Percentiles rank a stretch among this genome's conserved stretches.
These are phyloP conservation scores for Thelonectria blattea DNA, from an alignment of 2,329 filamentous ascomycete genomes.

Conservation along the genomic window DNA sequence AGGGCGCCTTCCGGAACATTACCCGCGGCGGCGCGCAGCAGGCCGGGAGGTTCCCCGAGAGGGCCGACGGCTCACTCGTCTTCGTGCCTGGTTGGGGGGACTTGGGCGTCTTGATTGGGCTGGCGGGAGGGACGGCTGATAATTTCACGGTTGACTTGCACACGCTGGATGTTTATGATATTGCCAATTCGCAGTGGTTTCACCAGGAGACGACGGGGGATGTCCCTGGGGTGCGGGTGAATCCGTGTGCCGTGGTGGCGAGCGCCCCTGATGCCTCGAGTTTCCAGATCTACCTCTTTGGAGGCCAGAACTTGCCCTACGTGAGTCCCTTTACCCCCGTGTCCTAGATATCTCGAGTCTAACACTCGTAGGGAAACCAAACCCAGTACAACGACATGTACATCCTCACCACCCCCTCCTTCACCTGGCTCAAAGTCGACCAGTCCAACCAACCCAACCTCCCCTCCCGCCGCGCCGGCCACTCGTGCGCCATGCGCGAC, in stretches of 20 bases:
- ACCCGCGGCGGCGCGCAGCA: constrained; percentile 76
- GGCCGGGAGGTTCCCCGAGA: constrained; percentile 69
- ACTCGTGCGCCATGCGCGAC: constrained; percentile 63
- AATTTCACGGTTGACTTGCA: constrained; percentile 65
- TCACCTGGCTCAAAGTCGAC: constrained; percentile 66
- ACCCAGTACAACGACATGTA: constrained; percentile 69
- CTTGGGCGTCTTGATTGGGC: constrained; percentile 72
- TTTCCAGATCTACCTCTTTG: constrained; percentile 81
- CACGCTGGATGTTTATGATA: constrained; percentile 71
- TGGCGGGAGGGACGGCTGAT: constrained; percentile 73
- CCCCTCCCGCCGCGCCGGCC: constrained; percentile 49
- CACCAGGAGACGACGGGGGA: constrained; percentile 61
- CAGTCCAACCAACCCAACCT: constrained; percentile 59
- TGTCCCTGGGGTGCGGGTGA: constrained; percentile 57
- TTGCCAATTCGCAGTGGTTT: constrained; percentile 65
- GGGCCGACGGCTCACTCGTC: constrained; percentile 75
- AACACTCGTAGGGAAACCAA: constrained; percentile 48
- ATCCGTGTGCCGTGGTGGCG: constrained; percentile 66
- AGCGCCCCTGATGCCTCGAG: constrained; percentile 74
- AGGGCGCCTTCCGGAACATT: constrained; percentile 75
- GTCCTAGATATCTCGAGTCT: background rate
- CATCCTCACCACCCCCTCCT: constrained; percentile 66
- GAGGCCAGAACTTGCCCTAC: constrained; percentile 74
- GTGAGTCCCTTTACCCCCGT: constrained; percentile 43
- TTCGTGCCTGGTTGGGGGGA: constrained; percentile 78